Evolutionary conservation across 768 basidiomycete genomes (phyloP).

Genomic region (Strobilomyces dryophilus): DNA sequence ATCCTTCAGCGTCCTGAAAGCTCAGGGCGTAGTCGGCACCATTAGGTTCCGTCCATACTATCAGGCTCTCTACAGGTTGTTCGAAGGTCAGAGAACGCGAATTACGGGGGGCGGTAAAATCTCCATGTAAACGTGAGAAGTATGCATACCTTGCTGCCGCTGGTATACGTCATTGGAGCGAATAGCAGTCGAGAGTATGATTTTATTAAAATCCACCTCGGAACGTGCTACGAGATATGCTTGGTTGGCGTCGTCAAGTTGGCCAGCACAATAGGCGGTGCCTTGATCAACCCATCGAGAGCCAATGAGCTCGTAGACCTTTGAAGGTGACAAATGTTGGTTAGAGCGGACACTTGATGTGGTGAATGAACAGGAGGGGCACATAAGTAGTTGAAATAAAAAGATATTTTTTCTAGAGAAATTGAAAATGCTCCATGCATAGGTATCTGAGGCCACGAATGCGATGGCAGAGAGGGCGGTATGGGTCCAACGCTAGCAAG

Average conservation of each 20-base stretch:
- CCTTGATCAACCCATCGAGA: conserved; percentile 94
- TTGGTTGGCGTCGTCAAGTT: conserved; percentile 73
- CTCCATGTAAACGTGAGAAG: background rate
- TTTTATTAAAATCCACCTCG: conserved; percentile 64
- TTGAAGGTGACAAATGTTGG: conserved; percentile 25
- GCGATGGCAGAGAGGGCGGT: conserved; percentile 15
- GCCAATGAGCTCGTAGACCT: conserved; percentile 95
- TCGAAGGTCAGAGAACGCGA: conserved; percentile 11
- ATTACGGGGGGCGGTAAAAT: conserved; percentile 3
- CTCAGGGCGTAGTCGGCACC: conserved; percentile 94
- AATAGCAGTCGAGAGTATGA: conserved; percentile 78
- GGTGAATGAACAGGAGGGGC: conserved; percentile 19
- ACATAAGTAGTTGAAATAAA: conserved; percentile 16
- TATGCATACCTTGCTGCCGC: conserved; percentile 70
- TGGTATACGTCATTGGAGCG: conserved; percentile 83
- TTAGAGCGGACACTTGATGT: conserved; percentile 29
- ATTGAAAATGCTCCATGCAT: conserved; percentile 25
- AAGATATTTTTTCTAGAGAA: conserved; percentile 7
- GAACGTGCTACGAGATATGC: conserved; percentile 82
- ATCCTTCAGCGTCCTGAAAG: conserved; percentile 95
- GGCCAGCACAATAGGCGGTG: conserved; percentile 93
- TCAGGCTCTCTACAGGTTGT: conserved; percentile 74
- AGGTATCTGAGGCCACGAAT: conserved; percentile 18
- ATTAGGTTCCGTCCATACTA: conserved; percentile 97
- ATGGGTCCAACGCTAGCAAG: background rate